Evolutionary conservation across 495 filamentous ascomycete species (phyloP).

Genomic region (Neurospora pannonica): DNA sequence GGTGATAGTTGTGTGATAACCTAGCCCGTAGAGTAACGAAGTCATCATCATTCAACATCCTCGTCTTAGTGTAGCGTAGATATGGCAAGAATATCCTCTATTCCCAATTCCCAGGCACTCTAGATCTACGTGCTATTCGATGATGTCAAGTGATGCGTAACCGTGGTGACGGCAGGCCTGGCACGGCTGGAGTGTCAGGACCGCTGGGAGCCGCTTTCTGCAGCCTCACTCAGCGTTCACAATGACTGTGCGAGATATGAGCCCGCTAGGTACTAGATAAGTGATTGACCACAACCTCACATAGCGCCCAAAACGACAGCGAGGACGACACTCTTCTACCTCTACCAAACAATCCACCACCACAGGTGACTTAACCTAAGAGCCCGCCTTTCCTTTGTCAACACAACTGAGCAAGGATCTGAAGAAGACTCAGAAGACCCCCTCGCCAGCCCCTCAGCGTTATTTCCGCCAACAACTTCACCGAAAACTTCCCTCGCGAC

Average conservation of each 20-base stretch:
- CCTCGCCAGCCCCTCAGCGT: background rate
- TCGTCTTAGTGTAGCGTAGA: background rate
- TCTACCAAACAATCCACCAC: background rate
- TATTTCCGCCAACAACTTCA: too few species aligned
- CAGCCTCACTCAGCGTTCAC: background rate
- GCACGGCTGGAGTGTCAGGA: background rate
- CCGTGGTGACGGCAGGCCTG: background rate
- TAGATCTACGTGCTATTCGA: background rate
- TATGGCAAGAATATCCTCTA: rapidly evolving
- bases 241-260: background rate
- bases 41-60: background rate
- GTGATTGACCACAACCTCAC: background rate
- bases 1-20: background rate
- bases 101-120: background rate
- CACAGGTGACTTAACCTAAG: background rate
- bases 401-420: background rate
- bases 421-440: background rate
- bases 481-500: background rate
- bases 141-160: background rate
- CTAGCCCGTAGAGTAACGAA: background rate
- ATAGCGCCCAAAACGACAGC: rapidly evolving
- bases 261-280: background rate
- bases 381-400: background rate
- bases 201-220: background rate
- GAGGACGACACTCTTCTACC: background rate